Conservation (phyloP, 495 filamentous ascomycete species). For the Bombardia bombarda region DNA sequence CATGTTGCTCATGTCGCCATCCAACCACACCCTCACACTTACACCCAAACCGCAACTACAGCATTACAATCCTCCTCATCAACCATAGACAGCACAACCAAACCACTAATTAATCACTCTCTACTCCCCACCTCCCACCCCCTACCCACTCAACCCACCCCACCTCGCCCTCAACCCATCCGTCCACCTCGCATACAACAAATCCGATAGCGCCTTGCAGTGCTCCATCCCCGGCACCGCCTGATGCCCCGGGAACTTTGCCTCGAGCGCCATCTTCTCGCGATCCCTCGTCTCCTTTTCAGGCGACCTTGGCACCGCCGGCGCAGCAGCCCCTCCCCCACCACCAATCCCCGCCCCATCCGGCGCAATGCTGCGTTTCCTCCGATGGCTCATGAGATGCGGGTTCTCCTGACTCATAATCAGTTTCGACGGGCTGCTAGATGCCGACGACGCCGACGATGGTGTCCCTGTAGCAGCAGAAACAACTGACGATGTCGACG, state of each 20-base stretch:
- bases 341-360: not conserved
- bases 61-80: too few species aligned
- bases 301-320: conserved; percentile 14
- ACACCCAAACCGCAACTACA: too few species aligned
- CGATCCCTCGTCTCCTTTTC: conserved; percentile 21
- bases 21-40: too few species aligned
- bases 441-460: conserved; percentile 15
- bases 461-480: not conserved
- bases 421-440: conserved; percentile 47
- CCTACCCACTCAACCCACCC: conserved; percentile 30
- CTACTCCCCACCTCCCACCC: too few species aligned
- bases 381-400: conserved; percentile 68
- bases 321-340: too few species aligned
- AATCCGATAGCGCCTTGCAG: conserved; percentile 78
- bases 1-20: too few species aligned
- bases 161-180: conserved; percentile 77
- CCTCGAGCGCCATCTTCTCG: conserved; percentile 34
- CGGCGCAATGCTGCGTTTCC: conserved; percentile 51
- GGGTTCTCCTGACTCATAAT: conserved; percentile 77
- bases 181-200: conserved; percentile 83
- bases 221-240: conserved; percentile 77
- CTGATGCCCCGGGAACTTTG: conserved; percentile 39
- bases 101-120: too few species aligned
- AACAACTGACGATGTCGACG: too few species aligned
- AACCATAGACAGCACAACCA: too few species aligned